Base-by-base conservation (phyloP, 108 stramenopile species). In the Nitzschia putrida region DNA sequence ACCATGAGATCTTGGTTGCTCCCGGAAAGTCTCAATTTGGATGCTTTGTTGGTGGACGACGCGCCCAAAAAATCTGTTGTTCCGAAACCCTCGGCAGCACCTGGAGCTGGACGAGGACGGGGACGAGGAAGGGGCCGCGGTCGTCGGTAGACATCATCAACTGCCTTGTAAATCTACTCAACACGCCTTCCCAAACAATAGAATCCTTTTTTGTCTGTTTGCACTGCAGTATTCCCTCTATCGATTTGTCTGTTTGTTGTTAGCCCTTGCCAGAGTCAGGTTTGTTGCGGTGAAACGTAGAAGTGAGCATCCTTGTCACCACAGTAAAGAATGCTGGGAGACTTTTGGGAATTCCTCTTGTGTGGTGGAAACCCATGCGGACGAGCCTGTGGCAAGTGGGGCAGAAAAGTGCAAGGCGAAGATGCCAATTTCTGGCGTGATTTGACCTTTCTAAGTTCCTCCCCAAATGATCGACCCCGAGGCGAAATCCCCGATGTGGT, bases 11-110 rank as follows among this genome's bases (percentile, higher is more conserved):
- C 89, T 51, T 97, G 96, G 88, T 79, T 99, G 26, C 83, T 99
- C 23, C 99, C 99, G n/a, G 99, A 99, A 75, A 83, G 85, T 40
- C 72, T 99, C 29, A 98, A 99, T 82, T 80, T 99, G 64, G 98
- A 98, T 81, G 93, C 96, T 23, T 65, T 98, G 22, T 80, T 99
- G 69, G 93, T 99, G 8, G 99, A 99, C 63, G 99, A 98, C 76
- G 83, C 91, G 34, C 93, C 93, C 6, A 96, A 98, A 81, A 85
- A 83, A 76, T 77, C 78, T 49, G 59, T 69, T 10, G 59, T 75
- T 18, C 66, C 71, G 47, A 69, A 72, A 61, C 57, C 76, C 21
- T 50, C 72, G 57, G 71, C 60, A 34, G 49, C 38, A 64, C 71
- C 72, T 69, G 61, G 79, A 65, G 21, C 69, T 61, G 82, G 82